Conservation (phyloP, 805 yeast species). For the Cyberlindnera lachancei region DNA sequence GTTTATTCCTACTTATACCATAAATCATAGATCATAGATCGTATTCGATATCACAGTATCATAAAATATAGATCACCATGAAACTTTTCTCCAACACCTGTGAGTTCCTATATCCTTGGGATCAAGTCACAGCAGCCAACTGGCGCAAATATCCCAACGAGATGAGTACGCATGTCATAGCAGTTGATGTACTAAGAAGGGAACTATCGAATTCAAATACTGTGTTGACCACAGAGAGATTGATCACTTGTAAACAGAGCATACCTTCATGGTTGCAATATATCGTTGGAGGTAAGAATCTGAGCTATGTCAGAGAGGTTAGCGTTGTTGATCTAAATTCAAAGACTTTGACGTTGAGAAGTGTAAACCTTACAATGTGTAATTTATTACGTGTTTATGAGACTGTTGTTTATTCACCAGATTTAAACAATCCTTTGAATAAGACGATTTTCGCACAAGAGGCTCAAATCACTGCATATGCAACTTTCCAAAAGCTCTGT, state of each 20-base stretch:
- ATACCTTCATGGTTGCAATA: slow-evolving; percentile 76
- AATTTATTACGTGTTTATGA: slow-evolving; percentile 75
- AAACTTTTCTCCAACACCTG: slow-evolving; percentile 68
- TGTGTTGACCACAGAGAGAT: slow-evolving; percentile 69
- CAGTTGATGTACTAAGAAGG: slow-evolving; percentile 81
- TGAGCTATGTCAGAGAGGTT: slow-evolving; percentile 81
- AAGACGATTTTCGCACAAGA: slow-evolving; percentile 67
- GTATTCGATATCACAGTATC: no score
- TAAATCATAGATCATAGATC: no score
- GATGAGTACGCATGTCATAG: slow-evolving; percentile 83
- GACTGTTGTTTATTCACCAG: slow-evolving; percentile 76
- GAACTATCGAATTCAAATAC: slow-evolving; percentile 49
- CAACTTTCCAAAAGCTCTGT: slow-evolving; percentile 60
- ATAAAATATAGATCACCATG: no score
- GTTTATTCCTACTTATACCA: no score
- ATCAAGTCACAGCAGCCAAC: slow-evolving; percentile 88
- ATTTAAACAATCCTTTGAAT: slow-evolving; percentile 40
- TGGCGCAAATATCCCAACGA: slow-evolving; percentile 98
- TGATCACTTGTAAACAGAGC: slow-evolving; percentile 81
- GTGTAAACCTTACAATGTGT: slow-evolving; percentile 80
- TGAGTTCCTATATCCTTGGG: slow-evolving; percentile 82
- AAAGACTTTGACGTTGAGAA: slow-evolving; percentile 66
- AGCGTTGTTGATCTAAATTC: slow-evolving; percentile 68
- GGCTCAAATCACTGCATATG: slow-evolving; percentile 86
- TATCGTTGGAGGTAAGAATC: slow-evolving; percentile 64